These are phyloP conservation scores for Stentor roeselii DNA, from an alignment of 73 alveolate genomes.

Conservation along the genomic window DNA sequence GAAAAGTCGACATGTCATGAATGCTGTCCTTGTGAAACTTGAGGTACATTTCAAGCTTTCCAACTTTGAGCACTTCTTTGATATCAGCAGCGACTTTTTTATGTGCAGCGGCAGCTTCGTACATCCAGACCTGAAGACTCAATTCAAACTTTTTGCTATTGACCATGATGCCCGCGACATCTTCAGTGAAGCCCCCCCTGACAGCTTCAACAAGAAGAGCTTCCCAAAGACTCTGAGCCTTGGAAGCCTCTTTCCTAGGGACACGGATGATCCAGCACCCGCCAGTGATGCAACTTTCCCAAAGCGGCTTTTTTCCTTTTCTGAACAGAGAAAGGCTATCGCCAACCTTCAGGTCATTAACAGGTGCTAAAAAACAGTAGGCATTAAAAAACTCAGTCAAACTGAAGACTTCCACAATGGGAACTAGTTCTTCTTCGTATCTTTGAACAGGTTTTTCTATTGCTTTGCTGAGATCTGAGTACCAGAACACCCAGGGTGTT, in stretches of 20 bases:
- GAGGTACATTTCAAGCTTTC: background rate
- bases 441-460: too few species aligned
- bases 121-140: background rate
- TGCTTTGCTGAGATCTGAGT: background rate
- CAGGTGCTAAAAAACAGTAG: too few species aligned
- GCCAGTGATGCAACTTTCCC: background rate
- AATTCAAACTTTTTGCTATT: background rate
- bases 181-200: background rate
- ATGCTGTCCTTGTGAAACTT: background rate
- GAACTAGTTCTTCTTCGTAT: background rate
- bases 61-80: background rate
- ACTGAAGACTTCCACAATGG: background rate
- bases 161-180: background rate
- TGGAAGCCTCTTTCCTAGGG: background rate
- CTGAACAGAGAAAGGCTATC: background rate
- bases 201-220: background rate
- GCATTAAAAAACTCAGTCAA: background rate
- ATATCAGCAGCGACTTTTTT: background rate
- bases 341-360: background rate
- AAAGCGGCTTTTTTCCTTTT: background rate
- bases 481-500: background rate
- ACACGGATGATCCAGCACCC: background rate
- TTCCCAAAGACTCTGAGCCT: background rate
- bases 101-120: slow-evolving; percentile 9
- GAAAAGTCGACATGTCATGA: background rate